Conservation (phyloP, 768 basidiomycete genomes). For the Coprinellus micaceus region DNA sequence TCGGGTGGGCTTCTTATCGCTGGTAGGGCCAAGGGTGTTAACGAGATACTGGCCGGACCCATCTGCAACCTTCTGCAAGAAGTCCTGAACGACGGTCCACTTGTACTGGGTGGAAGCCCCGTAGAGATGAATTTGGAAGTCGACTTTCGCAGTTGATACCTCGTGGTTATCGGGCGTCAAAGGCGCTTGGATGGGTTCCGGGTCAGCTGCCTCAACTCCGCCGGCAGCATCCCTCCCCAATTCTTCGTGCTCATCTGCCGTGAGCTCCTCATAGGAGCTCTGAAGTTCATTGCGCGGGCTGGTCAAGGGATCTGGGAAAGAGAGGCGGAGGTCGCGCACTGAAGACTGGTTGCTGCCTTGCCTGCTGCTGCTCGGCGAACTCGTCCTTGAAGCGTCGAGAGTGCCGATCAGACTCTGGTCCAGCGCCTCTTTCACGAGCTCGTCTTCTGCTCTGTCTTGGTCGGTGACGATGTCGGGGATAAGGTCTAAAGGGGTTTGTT, state of each 20-base stretch:
- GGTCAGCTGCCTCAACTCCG: slow-evolving; percentile 10
- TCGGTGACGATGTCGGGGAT: slow-evolving; percentile 27
- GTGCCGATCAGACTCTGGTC: slow-evolving; percentile 84
- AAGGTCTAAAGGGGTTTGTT: slow-evolving; percentile 26
- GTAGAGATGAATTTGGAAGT: slow-evolving; percentile 66
- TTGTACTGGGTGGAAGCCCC: slow-evolving; percentile 56
- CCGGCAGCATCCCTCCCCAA: slow-evolving; percentile 12
- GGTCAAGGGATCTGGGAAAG: slow-evolving; percentile 80
- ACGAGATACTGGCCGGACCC: slow-evolving; percentile 34
- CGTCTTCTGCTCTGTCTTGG: slow-evolving; percentile 55
- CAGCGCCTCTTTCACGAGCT: slow-evolving; percentile 66
- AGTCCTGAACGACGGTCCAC: slow-evolving; percentile 55
- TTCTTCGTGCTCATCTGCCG: slow-evolving; percentile 23
- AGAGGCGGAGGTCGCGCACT: slow-evolving; percentile 72
- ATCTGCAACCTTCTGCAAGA: slow-evolving; percentile 52
- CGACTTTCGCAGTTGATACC: slow-evolving; percentile 25
- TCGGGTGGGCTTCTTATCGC: slow-evolving; percentile 19
- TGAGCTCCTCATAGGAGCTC: slow-evolving; percentile 55
- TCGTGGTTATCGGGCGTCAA: slow-evolving; percentile 25
- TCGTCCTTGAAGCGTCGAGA: slow-evolving; percentile 68
- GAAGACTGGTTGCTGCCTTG: slow-evolving; percentile 52
- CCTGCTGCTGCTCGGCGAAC: slow-evolving; percentile 40
- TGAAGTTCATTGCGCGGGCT: slow-evolving; percentile 63
- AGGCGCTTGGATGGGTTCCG: slow-evolving; percentile 32
- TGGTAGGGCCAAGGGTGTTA: slow-evolving; percentile 21